Evolutionary conservation across 1,284 basidiomycete species (phyloP).

Genomic region (Pseudozyma hubeiensis): DNA sequence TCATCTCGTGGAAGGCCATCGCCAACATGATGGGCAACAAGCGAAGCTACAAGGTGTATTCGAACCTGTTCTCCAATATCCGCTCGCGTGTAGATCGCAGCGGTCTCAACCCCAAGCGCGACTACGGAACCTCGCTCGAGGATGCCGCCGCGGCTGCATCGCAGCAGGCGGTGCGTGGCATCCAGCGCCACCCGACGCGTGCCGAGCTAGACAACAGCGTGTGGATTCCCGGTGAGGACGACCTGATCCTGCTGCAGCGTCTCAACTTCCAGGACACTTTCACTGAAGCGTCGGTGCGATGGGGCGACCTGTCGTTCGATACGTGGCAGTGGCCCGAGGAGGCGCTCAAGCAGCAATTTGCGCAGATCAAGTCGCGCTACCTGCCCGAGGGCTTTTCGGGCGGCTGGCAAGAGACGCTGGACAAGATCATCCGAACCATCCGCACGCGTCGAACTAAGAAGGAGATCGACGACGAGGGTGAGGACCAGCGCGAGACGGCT

Average conservation of each 20-base stretch:
- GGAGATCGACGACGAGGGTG: conserved; percentile 45
- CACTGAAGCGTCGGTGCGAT: conserved; percentile 23
- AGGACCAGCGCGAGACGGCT: conserved; percentile 21
- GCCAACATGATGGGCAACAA: conserved; percentile 47
- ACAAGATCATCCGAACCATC: conserved; percentile 41
- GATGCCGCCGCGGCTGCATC: conserved; percentile 18
- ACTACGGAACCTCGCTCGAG: conserved; percentile 31
- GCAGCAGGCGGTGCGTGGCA: conserved; percentile 33
- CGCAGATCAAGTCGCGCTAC: conserved; percentile 47
- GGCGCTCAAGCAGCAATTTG: conserved; percentile 44
- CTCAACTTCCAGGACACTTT: conserved; percentile 41
- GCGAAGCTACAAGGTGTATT: conserved; percentile 54
- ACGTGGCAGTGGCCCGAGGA: conserved; percentile 43
- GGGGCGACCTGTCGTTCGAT: conserved; percentile 36
- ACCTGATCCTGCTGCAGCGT: conserved; percentile 48
- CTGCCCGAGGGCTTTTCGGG: conserved; percentile 41
- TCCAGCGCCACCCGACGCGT: conserved; percentile 33
- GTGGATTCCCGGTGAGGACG: conserved; percentile 48
- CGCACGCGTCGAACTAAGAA: conserved; percentile 37
- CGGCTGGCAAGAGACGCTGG: conserved; percentile 40
- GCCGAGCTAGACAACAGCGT: conserved; percentile 44
- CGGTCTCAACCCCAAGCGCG: conserved; percentile 21
- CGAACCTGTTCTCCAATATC: conserved; percentile 43
- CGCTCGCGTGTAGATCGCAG: conserved; percentile 37
- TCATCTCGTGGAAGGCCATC: conserved; percentile 48